Evolutionary conservation across 2,329 filamentous ascomycete species (phyloP).

Genomic region (Tolypocladium tundrense): DNA sequence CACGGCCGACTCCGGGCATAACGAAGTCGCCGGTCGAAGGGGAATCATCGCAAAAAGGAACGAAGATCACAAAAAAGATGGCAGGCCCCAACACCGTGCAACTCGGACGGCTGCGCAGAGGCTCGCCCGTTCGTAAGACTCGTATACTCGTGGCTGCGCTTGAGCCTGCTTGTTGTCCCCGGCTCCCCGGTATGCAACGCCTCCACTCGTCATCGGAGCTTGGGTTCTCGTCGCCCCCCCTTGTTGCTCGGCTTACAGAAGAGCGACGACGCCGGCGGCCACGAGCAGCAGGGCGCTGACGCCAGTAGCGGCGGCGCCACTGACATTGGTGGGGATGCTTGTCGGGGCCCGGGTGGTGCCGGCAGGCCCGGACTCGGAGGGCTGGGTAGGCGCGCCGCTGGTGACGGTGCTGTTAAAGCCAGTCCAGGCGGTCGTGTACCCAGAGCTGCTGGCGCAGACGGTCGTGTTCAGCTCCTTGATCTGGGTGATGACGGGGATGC

Average conservation of each 20-base stretch:
- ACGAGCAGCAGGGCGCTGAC: constrained; percentile 26
- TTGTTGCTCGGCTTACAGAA: constrained; percentile 17
- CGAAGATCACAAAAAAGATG: constrained; percentile 6
- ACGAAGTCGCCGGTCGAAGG: constrained; percentile 7
- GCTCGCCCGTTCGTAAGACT: constrained; percentile 14
- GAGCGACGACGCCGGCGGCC: constrained; percentile 23
- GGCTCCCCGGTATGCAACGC: constrained; percentile 8
- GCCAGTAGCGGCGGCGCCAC: constrained; percentile 19
- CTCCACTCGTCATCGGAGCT: constrained; percentile 14
- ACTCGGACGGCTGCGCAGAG: constrained; percentile 10
- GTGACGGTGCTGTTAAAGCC: constrained; percentile 22
- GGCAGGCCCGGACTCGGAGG: constrained; percentile 5
- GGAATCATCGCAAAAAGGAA: constrained; percentile 9
- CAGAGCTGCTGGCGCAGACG: constrained; percentile 12
- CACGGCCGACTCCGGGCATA: constrained; percentile 1
- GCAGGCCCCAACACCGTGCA: constrained; percentile 4
- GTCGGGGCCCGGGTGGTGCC: constrained; percentile 7
- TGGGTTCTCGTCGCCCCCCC: background rate
- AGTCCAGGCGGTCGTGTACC: constrained; percentile 18
- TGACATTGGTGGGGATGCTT: constrained; percentile 12
- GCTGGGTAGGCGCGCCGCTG: constrained; percentile 14
- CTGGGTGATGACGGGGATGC: constrained; percentile 10
- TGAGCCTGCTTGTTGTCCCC: constrained; percentile 7
- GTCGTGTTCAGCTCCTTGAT: constrained; percentile 15
- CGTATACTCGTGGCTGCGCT: constrained; percentile 23